A percentile compares a stretch with the other conserved stretches of the same genome.
Conservation (phyloP, 768 basidiomycete genomes). For the Suillus subalutaceus region DNA sequence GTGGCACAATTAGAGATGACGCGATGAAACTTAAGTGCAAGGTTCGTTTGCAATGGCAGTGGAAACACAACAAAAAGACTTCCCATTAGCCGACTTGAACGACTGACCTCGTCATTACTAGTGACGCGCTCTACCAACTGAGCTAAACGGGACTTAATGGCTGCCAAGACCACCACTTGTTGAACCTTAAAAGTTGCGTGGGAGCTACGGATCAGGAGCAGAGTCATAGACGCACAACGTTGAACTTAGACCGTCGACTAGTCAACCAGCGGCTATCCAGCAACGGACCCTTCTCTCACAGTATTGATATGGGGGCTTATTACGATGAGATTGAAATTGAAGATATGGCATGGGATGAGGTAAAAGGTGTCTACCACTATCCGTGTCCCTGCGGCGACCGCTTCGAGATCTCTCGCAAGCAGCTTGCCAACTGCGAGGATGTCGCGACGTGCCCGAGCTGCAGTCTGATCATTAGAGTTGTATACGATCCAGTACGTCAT, state of each 20-base stretch:
- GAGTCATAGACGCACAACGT: neutral
- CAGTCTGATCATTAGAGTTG: slow-evolving; percentile 87
- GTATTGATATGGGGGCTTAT: slow-evolving; percentile 68
- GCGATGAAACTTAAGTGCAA: too few species aligned
- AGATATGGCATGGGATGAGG: slow-evolving; percentile 90
- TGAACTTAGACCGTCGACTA: neutral
- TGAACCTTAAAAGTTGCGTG: neutral
- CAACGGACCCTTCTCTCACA: neutral
- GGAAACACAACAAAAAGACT: slow-evolving; percentile 19
- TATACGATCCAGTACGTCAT: slow-evolving; percentile 88
- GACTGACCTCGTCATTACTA: slow-evolving; percentile 74
- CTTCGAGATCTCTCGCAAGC: slow-evolving; percentile 89
- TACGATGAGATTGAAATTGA: slow-evolving; percentile 99
- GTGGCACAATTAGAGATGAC: neutral
- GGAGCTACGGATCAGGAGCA: neutral
- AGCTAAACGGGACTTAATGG: slow-evolving; percentile 37
- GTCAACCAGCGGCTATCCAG: neutral
- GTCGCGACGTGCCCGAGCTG: slow-evolving; percentile 97
- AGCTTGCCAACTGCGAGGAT: slow-evolving; percentile 89
- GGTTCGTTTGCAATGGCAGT: neutral
- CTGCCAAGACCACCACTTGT: neutral
- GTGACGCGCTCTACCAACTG: slow-evolving; percentile 67
- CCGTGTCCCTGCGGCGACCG: slow-evolving; percentile 98
- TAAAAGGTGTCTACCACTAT: slow-evolving; percentile 87
- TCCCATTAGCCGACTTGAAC: slow-evolving; percentile 62